phyloP scores from a whole-genome alignment of 2,329 filamentous ascomycete species.

The Alternaria gaisen region DNA sequence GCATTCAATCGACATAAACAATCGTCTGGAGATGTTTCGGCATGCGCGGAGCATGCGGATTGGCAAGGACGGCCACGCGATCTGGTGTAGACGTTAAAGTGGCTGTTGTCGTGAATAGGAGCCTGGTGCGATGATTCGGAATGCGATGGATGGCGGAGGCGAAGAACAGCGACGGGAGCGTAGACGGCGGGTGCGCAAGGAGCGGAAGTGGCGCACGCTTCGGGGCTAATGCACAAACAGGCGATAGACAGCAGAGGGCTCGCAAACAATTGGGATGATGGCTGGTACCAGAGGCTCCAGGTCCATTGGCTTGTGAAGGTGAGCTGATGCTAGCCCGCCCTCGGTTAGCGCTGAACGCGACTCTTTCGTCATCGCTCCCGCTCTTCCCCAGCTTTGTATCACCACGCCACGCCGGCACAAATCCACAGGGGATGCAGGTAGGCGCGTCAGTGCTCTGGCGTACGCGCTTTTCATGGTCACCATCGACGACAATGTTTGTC shows the following conservation, averaged over 20 bases:
- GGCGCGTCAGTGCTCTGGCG: not conserved
- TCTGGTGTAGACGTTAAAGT: slow-evolving; percentile 22
- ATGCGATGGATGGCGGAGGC: slow-evolving; percentile 25
- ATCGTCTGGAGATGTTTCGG: slow-evolving; percentile 22
- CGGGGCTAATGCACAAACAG: slow-evolving; percentile 4
- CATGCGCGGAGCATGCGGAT: slow-evolving; percentile 41
- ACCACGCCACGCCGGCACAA: slow-evolving; percentile 9
- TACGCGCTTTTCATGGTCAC: not conserved
- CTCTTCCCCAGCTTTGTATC: slow-evolving; percentile 16
- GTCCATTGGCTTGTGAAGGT: slow-evolving; percentile 39
- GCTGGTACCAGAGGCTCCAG: slow-evolving; percentile 12
- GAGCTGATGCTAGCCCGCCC: slow-evolving; percentile 22
- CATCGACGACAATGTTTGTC: fast-evolving
- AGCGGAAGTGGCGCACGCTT: not conserved
- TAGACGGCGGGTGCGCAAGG: slow-evolving; percentile 1
- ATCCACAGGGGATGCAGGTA: not conserved
- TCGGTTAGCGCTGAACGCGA: slow-evolving; percentile 24
- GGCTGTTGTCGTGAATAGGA: slow-evolving; percentile 30
- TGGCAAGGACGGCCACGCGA: slow-evolving; percentile 30
- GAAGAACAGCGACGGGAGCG: slow-evolving; percentile 4
- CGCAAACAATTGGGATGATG: slow-evolving; percentile 17
- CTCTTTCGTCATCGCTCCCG: slow-evolving; percentile 31
- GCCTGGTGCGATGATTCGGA: slow-evolving; percentile 30
- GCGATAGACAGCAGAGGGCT: slow-evolving; percentile 13
- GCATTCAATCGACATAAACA: slow-evolving; percentile 74